Evolutionary conservation across 2,329 filamentous ascomycete genomes (phyloP), one percentile per base, ranked within the genome.

Genomic region (Cordyceps cicadae): DNA sequence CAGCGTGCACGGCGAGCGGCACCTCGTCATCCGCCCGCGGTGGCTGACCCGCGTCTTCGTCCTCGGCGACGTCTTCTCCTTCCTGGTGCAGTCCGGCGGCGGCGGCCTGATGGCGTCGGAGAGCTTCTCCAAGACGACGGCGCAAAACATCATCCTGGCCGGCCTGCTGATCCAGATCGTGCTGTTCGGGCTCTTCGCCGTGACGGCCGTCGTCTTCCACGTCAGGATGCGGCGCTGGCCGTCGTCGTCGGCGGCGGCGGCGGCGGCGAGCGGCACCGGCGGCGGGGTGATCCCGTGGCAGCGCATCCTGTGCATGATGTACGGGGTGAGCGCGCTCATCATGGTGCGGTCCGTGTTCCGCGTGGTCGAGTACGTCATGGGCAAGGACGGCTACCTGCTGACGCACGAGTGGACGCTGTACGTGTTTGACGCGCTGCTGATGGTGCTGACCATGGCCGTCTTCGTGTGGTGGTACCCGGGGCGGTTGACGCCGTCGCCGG

Each of bases 101-200:
- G 75, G 71, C 15, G 75, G 75, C 1, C 64, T 79, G 41, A 70
- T 68, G 62, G 63, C 64, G 7, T 63, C 45, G 29, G 63, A 62
- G 45, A 59, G 52, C 17, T 67, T 54, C 48, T 60, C 34, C 59
- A 62, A 64, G 63, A 68, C 75, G 29, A 69, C 71, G 14, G 81
- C 79, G n/a, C 68, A 81, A 64, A 75, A 78, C 19, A 72, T 86
- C 54, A 78, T 87, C n/a, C 70, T 86, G 8, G 78, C 65, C 1
- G 84, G 85, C 2, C 71, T 87, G 2, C 68, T 81, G 37, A 68
- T 86, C 17, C 85, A 87, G 66, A 75, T 87, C 26, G 45, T 82
- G 48, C 77, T 82, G 60, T 86, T 87, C 63, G 76, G 74, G 24
- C 70, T 85, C 41, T 87, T 87, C 66, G 69, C 81, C 41, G 60